Evolutionary conservation across 345 rosid genomes (phyloP), one percentile per base, ranked within the genome.

Genomic region (Euclidium syriacum): DNA sequence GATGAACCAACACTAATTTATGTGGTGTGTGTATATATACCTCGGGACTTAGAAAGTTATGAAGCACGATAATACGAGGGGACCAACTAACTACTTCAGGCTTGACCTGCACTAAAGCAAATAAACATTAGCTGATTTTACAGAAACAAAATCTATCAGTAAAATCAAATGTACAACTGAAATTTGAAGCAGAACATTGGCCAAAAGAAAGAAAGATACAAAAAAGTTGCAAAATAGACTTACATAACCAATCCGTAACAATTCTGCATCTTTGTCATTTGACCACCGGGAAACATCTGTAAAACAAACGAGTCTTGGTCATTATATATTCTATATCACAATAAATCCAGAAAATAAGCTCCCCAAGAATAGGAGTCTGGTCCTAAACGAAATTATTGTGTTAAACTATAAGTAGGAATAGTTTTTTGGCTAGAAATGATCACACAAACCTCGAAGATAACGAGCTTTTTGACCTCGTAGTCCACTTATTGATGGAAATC

Each of bases 81-180:
- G 88, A 82, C 98, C 95, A 92, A 76, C 90, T 92, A 51, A 89
- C 61, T 24, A 92, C 75, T 83, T 89, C 95, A 46, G 96, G 98
- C 81, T 85, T 85, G 65, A 92, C 95, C 98, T 89, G 51, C 81
- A 77, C 74, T 64, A 77, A 68, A 36, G 62, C 26, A 62, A 70
- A 33, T 40, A 52, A 22, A 23, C 39, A 64, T 71, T 64, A 71
- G 64, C 60, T 24, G 18, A 38, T 12, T 33, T 33, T 10, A 59
- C 50, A 50, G 23, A 67, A 43, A 8, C 49, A 23, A 42, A 42
- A 30, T 41, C 42, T 20, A 16, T n/a, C 11, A 9, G 26, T 39
- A 20, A 0, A 9, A 30, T 4, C 41, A 41, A 24, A 12, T 10
- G 36, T 22, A 18, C 0, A 22, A 60, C 12, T 30, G 27, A 10